Base-by-base conservation (phyloP, 768 basidiomycete genomes). In the Collybiopsis confluens region DNA sequence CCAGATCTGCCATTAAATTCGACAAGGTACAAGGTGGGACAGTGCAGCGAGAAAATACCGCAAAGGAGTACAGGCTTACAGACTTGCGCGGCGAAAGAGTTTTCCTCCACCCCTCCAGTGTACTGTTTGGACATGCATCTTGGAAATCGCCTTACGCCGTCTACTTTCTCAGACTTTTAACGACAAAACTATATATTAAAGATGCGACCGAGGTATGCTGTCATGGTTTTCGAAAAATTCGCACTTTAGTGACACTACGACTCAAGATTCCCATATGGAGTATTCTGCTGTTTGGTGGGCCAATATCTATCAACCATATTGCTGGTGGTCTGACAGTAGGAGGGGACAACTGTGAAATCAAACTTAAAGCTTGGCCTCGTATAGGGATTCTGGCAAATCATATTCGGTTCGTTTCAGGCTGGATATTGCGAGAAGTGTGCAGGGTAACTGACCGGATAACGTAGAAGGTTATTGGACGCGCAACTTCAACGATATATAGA, bases 331-430 rank as follows among this genome's bases (percentile, higher is more conserved):
- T 95, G 38, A 81, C 78, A 3, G 68, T 90, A 28, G 80, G 80
- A 6, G 76, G 69, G 15, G 79, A 77, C 42, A 77, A 80, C 21
- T 71, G 72, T 23, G 64, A 59, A 4, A 69, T 97, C 54, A 85
- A 79, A 61, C 65, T 96, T 56, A 81, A 77, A 52, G 90, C 92
- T 0, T 90, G 86, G 82, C 89, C 94, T n/a, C 80, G 92, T 8
- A 95, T 96, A 45, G 93, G 92, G 1, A 83, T 93, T 10, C 77
- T 97, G 26, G 88, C 92, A 38, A 93, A 93, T 62, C 90, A 93
- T 59, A 70, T 94, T 10, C 77, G 90, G 90, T 89, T 64, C 56
- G 75, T 66, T 11, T 36, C 21, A 40, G 9, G 11, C 15, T n/a
- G n/a, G n/a, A 35, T 13, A 30, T 30, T 33, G 30, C 30, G 41